Conservation (phyloP, 305 asterid genomes). For the Rubia peregrina region DNA sequence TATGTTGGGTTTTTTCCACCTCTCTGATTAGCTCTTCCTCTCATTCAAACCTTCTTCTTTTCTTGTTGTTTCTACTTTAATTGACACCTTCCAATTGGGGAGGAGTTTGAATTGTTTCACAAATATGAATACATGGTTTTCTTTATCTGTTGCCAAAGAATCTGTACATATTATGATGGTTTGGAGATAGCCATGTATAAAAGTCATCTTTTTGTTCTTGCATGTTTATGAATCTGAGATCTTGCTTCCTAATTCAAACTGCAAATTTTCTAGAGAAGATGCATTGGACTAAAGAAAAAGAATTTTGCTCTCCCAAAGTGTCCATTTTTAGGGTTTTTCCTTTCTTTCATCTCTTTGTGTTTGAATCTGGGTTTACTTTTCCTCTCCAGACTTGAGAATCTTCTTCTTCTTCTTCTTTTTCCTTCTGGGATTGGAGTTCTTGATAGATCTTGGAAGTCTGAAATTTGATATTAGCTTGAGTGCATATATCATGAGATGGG, state of each 20-base stretch:
- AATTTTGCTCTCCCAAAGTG: neutral
- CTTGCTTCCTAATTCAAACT: neutral
- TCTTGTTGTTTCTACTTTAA: conserved; percentile 10
- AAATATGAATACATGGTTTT: conserved; percentile 12
- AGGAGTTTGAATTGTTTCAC: conserved; percentile 10
- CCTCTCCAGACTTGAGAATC: neutral
- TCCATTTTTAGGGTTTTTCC: conserved; percentile 14
- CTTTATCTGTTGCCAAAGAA: neutral
- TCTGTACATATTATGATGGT: neutral
- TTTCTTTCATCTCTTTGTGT: neutral
- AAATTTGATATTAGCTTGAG: neutral
- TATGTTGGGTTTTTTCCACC: conserved; percentile 27
- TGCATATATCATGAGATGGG: neutral
- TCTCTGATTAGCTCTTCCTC: conserved; percentile 14
- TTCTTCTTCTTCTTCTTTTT: neutral
- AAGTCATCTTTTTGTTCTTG: neutral
- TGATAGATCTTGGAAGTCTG: neutral
- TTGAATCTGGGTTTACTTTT: conserved; percentile 4
- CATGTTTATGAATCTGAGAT: neutral
- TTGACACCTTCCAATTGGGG: conserved; percentile 7
- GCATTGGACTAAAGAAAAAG: neutral
- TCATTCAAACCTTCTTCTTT: conserved; percentile 12
- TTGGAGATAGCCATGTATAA: conserved; percentile 1
- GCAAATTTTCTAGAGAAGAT: neutral
- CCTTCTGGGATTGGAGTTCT: neutral